Evolutionary conservation across 1,139 yeast species (phyloP).

Genomic region (Kurtzmaniella quercitrusa): DNA sequence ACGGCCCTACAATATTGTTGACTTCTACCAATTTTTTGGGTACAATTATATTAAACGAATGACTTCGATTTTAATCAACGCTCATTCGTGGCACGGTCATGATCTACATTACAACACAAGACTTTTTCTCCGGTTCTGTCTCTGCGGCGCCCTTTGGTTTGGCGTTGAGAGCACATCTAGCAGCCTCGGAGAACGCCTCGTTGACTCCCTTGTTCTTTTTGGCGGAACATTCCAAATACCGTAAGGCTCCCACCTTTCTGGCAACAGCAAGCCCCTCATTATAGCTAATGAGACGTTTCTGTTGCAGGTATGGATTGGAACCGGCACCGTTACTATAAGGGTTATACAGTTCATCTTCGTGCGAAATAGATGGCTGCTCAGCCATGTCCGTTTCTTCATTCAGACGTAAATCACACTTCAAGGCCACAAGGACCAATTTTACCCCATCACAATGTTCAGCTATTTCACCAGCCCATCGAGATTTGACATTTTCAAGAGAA

Average conservation of each 20-base stretch:
- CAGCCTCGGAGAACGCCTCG: constrained; percentile 96
- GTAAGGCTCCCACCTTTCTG: constrained; percentile 75
- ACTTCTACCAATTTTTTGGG: neutral
- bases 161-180: constrained; percentile 90
- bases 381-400: constrained; percentile 27
- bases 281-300: constrained; percentile 59
- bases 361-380: constrained; percentile 19
- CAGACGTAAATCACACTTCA: constrained; percentile 87
- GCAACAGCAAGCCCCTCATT: constrained; percentile 88
- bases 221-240: constrained; percentile 91
- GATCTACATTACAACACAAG: constrained; percentile 37
- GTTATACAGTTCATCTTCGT: constrained; percentile 36
- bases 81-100: neutral
- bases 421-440: constrained; percentile 85
- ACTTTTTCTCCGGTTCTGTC: constrained; percentile 40
- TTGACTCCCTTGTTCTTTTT: constrained; percentile 92
- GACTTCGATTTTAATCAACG: too few species aligned
- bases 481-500: constrained; percentile 89
- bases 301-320: constrained; percentile 34
- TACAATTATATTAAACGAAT: neutral
- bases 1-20: too few species aligned
- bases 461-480: constrained; percentile 94
- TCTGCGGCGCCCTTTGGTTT: constrained; percentile 75
- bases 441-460: constrained; percentile 97
- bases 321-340: constrained; percentile 22